Percentiles rank a stretch among this genome's conserved stretches.
phyloP scores from a whole-genome alignment of 176 grass and related monocot genomes.

The Oryza glumipatula region DNA sequence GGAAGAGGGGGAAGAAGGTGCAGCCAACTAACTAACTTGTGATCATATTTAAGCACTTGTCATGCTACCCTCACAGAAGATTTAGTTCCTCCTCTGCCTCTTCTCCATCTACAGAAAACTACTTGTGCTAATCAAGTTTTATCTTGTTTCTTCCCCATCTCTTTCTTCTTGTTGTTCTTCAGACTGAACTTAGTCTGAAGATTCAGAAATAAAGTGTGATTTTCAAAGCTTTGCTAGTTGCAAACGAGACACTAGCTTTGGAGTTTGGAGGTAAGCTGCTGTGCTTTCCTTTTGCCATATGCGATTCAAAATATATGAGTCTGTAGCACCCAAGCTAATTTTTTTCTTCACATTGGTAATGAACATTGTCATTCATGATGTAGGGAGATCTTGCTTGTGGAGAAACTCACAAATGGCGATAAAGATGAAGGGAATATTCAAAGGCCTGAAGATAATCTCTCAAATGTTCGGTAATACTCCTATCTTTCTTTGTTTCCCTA shows the following conservation, averaged over 20 bases:
- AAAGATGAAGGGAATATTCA: constrained; percentile 93
- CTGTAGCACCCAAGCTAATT: not conserved
- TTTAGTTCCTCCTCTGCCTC: constrained; percentile 42
- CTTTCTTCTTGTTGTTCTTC: constrained; percentile 32
- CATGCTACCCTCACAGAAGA: constrained; percentile 46
- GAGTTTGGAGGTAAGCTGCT: constrained; percentile 37
- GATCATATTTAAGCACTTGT: constrained; percentile 48
- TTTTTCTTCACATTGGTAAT: not conserved
- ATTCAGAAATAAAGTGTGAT: constrained; percentile 20
- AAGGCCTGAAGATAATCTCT: constrained; percentile 81
- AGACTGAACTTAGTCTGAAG: constrained; percentile 19
- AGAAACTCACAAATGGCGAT: constrained; percentile 46
- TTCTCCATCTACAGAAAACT: constrained; percentile 25
- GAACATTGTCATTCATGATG: constrained; percentile 16
- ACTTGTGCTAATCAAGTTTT: constrained; percentile 19
- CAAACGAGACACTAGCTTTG: not conserved
- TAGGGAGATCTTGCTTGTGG: constrained; percentile 33
- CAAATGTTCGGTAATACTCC: constrained; percentile 76
- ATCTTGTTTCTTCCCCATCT: not conserved
- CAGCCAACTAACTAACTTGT: constrained; percentile 58
- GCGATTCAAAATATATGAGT: not conserved
- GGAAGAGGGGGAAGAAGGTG: constrained; percentile 28
- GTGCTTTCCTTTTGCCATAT: not conserved
- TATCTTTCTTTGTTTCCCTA: constrained; percentile 6
- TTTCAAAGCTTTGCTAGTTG: not conserved